A percentile compares a stretch with the other conserved stretches of the same genome.
phyloP scores from a whole-genome alignment of 2,329 filamentous ascomycete genomes.

The Epicoccum sorghinum region DNA sequence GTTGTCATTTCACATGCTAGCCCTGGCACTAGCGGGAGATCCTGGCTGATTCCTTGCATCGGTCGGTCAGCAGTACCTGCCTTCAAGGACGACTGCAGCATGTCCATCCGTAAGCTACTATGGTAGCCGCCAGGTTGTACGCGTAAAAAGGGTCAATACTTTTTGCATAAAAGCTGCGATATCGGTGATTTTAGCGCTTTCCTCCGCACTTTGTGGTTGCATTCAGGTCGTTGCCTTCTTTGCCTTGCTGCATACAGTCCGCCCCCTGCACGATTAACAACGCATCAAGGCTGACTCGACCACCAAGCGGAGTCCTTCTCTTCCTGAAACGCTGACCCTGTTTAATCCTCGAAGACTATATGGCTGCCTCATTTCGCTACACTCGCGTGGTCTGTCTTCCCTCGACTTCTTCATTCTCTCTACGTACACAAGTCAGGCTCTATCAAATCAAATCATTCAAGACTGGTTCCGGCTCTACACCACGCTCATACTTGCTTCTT shows the following conservation, averaged over 20 bases:
- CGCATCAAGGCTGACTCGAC: conserved; percentile 16
- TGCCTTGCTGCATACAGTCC: conserved; percentile 18
- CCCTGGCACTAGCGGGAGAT: too few relatives aligned
- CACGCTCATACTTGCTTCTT: not conserved
- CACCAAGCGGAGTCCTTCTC: conserved; percentile 16
- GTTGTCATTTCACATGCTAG: not conserved
- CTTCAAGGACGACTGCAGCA: too few relatives aligned
- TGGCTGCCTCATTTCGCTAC: conserved; percentile 3
- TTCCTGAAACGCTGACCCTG: conserved; percentile 1
- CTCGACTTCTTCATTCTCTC: not conserved
- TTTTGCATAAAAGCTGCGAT: too few relatives aligned
- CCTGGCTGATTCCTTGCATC: too few relatives aligned
- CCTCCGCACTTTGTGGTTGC: conserved; percentile 1
- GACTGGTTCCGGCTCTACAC: not conserved
- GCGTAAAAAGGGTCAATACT: too few relatives aligned
- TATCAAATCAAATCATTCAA: not conserved
- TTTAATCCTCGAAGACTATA: conserved; percentile 7
- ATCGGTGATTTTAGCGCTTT: not conserved
- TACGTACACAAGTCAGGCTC: not conserved
- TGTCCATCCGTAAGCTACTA: too few relatives aligned
- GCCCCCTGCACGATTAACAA: conserved; percentile 16
- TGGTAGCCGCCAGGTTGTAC: too few relatives aligned
- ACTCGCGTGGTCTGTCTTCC: not conserved
- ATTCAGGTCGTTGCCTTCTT: conserved; percentile 29
- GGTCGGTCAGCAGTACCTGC: not conserved